Evolutionary conservation across 129 eudicot species (phyloP).

Genomic region (Chrysanthemum seticuspe): DNA sequence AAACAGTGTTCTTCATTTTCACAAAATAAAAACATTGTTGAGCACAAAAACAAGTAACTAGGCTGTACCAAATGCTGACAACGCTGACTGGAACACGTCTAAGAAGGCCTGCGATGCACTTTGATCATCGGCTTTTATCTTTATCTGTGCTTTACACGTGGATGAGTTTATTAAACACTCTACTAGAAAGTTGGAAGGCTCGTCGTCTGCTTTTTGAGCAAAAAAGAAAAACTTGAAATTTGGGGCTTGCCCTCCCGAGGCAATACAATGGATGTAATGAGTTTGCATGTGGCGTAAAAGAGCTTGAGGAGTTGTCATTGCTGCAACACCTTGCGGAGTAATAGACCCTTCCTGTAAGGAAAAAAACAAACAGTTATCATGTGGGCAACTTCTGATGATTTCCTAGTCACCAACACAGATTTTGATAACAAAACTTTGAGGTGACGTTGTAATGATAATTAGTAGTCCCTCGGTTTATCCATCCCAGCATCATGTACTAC

Average conservation of each 20-base stretch:
- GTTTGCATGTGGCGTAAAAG: conserved; percentile 84
- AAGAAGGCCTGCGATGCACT: conserved; percentile 66
- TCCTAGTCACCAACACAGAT: neutral
- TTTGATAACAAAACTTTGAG: neutral
- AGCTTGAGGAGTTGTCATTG: conserved; percentile 62
- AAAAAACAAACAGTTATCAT: too few relatives aligned
- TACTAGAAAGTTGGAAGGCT: conserved; percentile 63
- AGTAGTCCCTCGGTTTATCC: neutral
- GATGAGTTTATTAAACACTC: conserved; percentile 87
- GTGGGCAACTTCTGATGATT: neutral
- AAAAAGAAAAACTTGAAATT: conserved; percentile 92
- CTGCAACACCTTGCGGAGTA: conserved; percentile 78
- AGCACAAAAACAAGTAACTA: conserved; percentile 4
- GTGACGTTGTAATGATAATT: neutral
- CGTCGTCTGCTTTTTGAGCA: conserved; percentile 72
- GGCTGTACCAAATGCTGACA: conserved; percentile 57
- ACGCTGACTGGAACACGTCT: conserved; percentile 68
- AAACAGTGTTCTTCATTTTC: neutral
- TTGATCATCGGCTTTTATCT: conserved; percentile 91
- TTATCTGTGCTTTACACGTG: conserved; percentile 73
- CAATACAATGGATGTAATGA: conserved; percentile 82
- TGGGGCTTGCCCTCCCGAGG: conserved; percentile 92
- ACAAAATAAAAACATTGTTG: neutral
- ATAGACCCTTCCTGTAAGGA: conserved; percentile 60
- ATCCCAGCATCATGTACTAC: neutral